Percentiles rank a stretch among this genome's conserved stretches.
Conservation (phyloP, 768 basidiomycete species). For the Pisolithus microcarpus region DNA sequence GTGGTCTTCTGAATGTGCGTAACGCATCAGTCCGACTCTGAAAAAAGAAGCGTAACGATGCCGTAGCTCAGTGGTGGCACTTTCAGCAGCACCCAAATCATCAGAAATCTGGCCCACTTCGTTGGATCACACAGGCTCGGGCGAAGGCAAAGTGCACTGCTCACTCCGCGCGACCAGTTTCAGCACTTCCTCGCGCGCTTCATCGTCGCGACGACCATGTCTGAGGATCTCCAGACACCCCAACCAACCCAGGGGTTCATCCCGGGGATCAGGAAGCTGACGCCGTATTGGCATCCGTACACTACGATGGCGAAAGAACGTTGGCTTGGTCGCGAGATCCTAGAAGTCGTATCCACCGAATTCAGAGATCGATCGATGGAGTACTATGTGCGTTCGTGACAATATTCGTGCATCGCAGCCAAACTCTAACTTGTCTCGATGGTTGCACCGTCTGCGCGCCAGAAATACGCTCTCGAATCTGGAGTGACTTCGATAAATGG, state of each 20-base stretch:
- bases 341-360: constrained; percentile 91
- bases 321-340: constrained; percentile 80
- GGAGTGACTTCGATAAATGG: constrained; percentile 96
- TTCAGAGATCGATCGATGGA: constrained; percentile 92
- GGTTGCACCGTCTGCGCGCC: background rate
- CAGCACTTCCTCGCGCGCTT: constrained; percentile 48
- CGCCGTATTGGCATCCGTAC: constrained; percentile 91
- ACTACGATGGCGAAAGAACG: constrained; percentile 89
- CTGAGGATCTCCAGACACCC: constrained; percentile 18
- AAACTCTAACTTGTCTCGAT: background rate
- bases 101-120: constrained; percentile 22
- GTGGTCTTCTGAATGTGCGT: too few relatives aligned
- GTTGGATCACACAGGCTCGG: constrained; percentile 16
- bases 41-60: background rate
- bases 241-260: constrained; percentile 23
- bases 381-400: constrained; percentile 70
- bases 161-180: constrained; percentile 51
- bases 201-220: constrained; percentile 42
- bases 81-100: constrained; percentile 18
- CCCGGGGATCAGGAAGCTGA: constrained; percentile 64
- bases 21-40: too few relatives aligned
- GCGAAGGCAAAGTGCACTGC: constrained; percentile 27
- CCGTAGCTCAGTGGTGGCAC: background rate
- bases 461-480: constrained; percentile 74
- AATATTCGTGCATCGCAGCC: background rate